Evolutionary conservation across 179 eudicot species (phyloP), one percentile per base, ranked within the genome.

Genomic region (Beta macrorhiza): DNA sequence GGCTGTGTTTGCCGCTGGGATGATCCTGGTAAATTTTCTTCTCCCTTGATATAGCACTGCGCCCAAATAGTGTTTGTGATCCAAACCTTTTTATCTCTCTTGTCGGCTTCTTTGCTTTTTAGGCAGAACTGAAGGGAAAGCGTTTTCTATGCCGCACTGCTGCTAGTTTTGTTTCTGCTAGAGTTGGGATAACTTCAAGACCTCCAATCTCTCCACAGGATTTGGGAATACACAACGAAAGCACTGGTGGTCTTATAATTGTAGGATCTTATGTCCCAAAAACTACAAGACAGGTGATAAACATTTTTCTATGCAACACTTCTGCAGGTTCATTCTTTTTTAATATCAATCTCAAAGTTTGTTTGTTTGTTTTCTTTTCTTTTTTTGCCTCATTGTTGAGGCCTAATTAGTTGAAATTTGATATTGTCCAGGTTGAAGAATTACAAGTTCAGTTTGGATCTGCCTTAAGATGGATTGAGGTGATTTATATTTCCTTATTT

Each of bases 211-310:
- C 89, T 76, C 97, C 98, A 0, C 83, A 77, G 84, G 95, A 91
- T 87, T 84, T 97, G 67, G 96, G 93, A 70, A 77, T 91, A 61
- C 79, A 82, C 80, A 88, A 85, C 82, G 91, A 87, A 81, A 89
- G 83, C 78, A 80, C 82, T 87, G 99, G 99, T 70, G 99, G 97
- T 77, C 97, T 97, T 16, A 89, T 97, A 67, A 89, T 97, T 87
- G 98, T 97, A 74, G 99, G 99, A 79, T 97, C 99, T 68, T 93
- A 97, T 89, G 98, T 97, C 80, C 98, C 99, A 19, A 97, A 97
- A 86, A 97, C 99, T 58, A 97, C 98, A 73, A 94, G 90, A 79
- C 98, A 97, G 97, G 99, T 96, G 82, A 71, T 55, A 13, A 17
- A 29, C 32, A 15, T 53, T 55, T 37, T 74, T 25, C 45, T 55